Percentiles rank a stretch among this genome's conserved stretches.
Conservation (phyloP, 768 basidiomycete genomes). For the Xanthoconium stramineum region DNA sequence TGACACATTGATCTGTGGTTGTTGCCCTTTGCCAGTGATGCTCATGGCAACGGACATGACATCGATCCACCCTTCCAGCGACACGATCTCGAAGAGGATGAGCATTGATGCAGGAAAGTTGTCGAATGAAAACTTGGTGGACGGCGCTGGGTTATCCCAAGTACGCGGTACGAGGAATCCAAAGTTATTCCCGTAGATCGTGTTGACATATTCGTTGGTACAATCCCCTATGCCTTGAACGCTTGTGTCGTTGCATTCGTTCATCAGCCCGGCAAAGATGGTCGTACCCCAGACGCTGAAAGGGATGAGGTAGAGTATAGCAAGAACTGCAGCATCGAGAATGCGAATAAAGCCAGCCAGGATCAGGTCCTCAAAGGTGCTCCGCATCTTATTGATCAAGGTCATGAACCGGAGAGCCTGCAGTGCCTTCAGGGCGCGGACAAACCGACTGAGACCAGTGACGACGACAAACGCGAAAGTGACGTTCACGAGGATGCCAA, state of each 20-base stretch:
- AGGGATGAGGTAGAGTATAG: constrained; percentile 88
- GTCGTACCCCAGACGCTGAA: constrained; percentile 94
- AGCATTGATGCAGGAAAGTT: constrained; percentile 77
- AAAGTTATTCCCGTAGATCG: constrained; percentile 57
- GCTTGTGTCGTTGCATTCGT: constrained; percentile 72
- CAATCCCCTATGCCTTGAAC: constrained; percentile 59
- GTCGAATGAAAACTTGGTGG: constrained; percentile 88
- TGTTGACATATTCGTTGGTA: constrained; percentile 67
- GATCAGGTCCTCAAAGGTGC: constrained; percentile 83
- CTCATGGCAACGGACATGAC: constrained; percentile 81
- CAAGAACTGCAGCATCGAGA: constrained; percentile 84
- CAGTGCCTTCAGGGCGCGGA: constrained; percentile 82
- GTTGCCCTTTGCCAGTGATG: constrained; percentile 64
- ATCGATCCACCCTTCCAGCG: constrained; percentile 95
- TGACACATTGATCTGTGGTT: constrained; percentile 69
- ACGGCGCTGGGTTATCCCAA: constrained; percentile 86
- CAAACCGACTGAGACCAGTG: constrained; percentile 76
- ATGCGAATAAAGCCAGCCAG: constrained; percentile 84
- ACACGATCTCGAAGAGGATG: constrained; percentile 95
- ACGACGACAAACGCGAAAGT: constrained; percentile 69
- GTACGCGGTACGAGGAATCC: constrained; percentile 75
- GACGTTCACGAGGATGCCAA: constrained; percentile 72
- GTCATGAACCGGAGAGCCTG: constrained; percentile 89
- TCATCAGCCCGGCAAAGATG: constrained; percentile 85
- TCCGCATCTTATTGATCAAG: constrained; percentile 79